A percentile compares a stretch with the other conserved stretches of the same genome.
phyloP scores from a whole-genome alignment of 352 stramenopile genomes.

The Phytophthora sp. region DNA sequence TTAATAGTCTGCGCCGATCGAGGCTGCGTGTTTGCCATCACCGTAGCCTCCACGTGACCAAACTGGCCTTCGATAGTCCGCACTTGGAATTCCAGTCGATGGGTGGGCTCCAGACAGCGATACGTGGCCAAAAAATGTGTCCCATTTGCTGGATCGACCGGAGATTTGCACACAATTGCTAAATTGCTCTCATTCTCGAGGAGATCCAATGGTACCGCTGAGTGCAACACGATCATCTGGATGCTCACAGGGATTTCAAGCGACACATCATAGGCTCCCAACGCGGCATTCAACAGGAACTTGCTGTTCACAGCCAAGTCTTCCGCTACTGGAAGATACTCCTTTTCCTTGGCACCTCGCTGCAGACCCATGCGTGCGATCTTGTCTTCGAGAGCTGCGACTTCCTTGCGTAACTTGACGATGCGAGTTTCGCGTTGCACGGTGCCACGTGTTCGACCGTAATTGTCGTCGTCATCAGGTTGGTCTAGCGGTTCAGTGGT shows the following conservation, averaged over 20 bases:
- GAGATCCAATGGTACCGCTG: conserved; percentile 74
- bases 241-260: conserved; percentile 85
- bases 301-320: conserved; percentile 82
- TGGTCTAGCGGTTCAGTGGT: conserved; percentile 85
- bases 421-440: conserved; percentile 83
- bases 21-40: conserved; percentile 69
- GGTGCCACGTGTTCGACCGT: conserved; percentile 75
- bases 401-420: conserved; percentile 81
- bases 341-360: conserved; percentile 54
- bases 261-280: conserved; percentile 80
- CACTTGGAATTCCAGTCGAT: conserved; percentile 81
- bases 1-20: conserved; percentile 72
- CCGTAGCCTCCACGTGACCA: conserved; percentile 77
- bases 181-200: conserved; percentile 80
- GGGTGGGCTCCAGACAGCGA: conserved; percentile 76
- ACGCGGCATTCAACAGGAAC: conserved; percentile 72
- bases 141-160: conserved; percentile 47
- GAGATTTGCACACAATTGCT: conserved; percentile 78
- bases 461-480: conserved; percentile 72
- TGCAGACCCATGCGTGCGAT: conserved; percentile 62
- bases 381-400: conserved; percentile 72
- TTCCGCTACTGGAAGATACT: conserved; percentile 73
- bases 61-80: conserved; percentile 88
- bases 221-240: conserved; percentile 78
- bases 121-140: conserved; percentile 85